A percentile compares a stretch with the other conserved stretches of the same genome.
These are phyloP conservation scores for Iodosphaeria phyllophila DNA, from an alignment of 2,329 filamentous ascomycete genomes.

Conservation along the genomic window DNA sequence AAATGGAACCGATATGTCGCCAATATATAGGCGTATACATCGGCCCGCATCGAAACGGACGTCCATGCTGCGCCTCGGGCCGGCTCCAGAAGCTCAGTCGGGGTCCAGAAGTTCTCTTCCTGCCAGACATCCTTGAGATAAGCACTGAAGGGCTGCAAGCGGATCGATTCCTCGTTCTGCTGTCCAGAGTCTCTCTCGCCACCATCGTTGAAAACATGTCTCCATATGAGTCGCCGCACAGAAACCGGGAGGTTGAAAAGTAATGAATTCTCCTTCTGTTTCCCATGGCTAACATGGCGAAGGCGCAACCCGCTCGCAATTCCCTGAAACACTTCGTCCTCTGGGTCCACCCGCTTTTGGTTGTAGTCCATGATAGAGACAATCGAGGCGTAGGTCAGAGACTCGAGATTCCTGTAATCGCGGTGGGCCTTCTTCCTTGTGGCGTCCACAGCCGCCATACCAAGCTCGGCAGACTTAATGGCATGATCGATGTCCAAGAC, in stretches of 20 bases:
- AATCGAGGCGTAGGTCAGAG: constrained; percentile 1
- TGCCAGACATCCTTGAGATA: constrained; percentile 2
- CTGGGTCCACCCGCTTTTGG: background rate
- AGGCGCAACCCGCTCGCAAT: background rate
- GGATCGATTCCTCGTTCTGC: constrained; percentile 1
- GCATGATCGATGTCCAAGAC: no score
- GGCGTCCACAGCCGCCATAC: background rate
- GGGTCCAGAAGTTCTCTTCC: constrained; percentile 1
- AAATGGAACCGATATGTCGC: constrained; percentile 3
- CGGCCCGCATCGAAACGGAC: constrained; percentile 1
- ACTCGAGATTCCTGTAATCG: background rate
- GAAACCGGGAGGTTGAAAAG: constrained; percentile 1
- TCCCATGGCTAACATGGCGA: background rate
- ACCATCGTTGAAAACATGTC: constrained; percentile 1
- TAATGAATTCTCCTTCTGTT: background rate
- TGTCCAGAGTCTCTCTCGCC: no score
- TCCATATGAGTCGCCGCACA: constrained; percentile 2
- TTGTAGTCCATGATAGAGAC: constrained; percentile 1
- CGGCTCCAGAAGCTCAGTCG: background rate
- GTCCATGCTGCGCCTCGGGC: background rate
- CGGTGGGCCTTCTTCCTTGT: background rate
- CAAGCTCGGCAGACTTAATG: no score
- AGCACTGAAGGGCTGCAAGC: constrained; percentile 1
- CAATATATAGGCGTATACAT: constrained; percentile 1
- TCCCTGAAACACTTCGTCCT: background rate